These are phyloP conservation scores for Mortierella sp. DNA, from an alignment of 371 early-diverging fungal genomes.

Conservation along the genomic window DNA sequence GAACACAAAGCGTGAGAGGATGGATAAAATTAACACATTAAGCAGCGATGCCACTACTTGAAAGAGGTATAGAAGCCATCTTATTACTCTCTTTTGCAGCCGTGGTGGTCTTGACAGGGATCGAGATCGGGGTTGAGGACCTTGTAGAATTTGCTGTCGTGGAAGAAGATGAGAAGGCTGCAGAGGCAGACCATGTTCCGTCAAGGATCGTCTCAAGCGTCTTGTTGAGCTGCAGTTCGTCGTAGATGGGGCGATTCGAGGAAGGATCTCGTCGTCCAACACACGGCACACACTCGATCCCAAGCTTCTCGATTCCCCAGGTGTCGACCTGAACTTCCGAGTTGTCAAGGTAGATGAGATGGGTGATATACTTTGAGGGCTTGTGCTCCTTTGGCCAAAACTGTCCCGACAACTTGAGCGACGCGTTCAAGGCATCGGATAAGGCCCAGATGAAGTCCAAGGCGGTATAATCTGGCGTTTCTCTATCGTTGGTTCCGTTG, in stretches of 20 bases:
- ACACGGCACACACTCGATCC: conserved; percentile 67
- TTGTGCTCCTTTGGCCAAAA: conserved; percentile 57
- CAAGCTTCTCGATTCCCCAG: conserved; percentile 63
- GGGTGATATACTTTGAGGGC: conserved; percentile 74
- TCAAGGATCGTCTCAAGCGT: conserved; percentile 35
- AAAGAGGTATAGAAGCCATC: no score
- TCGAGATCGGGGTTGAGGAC: conserved; percentile 22
- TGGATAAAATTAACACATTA: no score
- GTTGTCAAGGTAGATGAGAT: conserved; percentile 73
- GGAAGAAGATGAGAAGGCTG: conserved; percentile 15
- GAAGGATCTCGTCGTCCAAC: conserved; percentile 31
- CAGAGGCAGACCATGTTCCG: conserved; percentile 28
- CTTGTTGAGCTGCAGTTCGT: conserved; percentile 31
- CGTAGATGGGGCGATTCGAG: conserved; percentile 46
- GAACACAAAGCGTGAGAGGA: no score
- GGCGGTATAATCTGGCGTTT: conserved; percentile 76
- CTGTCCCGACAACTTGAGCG: conserved; percentile 49
- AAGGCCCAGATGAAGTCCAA: conserved; percentile 78
- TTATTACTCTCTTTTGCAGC: no score
- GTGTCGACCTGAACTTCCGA: conserved; percentile 69
- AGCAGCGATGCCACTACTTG: no score
- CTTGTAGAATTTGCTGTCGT: conserved; percentile 38
- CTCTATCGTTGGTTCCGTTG: conserved; percentile 78
- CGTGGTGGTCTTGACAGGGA: no score
- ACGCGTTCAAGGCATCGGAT: conserved; percentile 73